phyloP scores from a whole-genome alignment of 208 protist genomes.

The Crithidia sp. region DNA sequence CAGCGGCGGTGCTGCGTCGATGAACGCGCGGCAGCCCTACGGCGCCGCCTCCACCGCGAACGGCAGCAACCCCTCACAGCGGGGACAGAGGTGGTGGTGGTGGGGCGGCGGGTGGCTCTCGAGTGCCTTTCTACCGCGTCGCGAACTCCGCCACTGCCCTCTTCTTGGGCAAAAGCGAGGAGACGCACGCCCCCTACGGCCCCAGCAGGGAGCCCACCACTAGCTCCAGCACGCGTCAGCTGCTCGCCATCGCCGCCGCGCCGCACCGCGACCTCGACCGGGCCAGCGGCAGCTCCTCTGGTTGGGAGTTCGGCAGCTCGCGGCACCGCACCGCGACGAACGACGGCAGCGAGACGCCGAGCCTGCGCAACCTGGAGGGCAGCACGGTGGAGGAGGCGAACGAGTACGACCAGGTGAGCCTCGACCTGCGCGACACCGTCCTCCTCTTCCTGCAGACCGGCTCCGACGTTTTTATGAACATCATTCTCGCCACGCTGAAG shows the following conservation, averaged over 20 bases:
- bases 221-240: constrained; percentile 9
- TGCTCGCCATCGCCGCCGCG: neutral
- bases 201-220: constrained; percentile 4
- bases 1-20: neutral
- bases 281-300: constrained; percentile 11
- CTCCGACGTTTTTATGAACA: constrained; percentile 77
- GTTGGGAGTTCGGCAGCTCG: constrained; percentile 33
- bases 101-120: constrained; percentile 17
- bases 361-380: constrained; percentile 3
- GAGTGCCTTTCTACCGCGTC: constrained; percentile 8
- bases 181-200: constrained; percentile 8
- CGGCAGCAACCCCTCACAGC: constrained; percentile 12
- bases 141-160: constrained; percentile 18
- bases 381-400: constrained; percentile 7
- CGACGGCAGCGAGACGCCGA: constrained; percentile 26
- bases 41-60: constrained; percentile 10
- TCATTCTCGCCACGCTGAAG: constrained; percentile 85
- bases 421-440: constrained; percentile 78
- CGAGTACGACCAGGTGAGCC: constrained; percentile 42
- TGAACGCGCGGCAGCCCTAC: constrained; percentile 19
- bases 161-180: constrained; percentile 15
- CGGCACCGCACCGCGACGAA: constrained; percentile 9
- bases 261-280: neutral
- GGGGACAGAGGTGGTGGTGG: neutral
- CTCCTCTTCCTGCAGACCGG: constrained; percentile 75